Base-by-base conservation (phyloP, 495 filamentous ascomycete genomes). In the Daldinia grandis region DNA sequence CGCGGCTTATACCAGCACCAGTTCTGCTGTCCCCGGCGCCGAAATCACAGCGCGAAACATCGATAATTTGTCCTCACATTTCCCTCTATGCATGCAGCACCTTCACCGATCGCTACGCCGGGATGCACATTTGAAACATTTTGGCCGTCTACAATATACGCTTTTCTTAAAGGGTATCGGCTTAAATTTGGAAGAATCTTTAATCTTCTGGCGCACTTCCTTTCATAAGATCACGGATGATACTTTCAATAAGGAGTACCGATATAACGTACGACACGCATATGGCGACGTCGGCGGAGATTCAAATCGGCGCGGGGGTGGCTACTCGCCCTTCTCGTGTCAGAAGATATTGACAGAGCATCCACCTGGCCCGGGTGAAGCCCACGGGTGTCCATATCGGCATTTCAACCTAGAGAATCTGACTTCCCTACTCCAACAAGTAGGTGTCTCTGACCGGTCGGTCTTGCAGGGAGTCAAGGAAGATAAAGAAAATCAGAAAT, bases 81-180 rank as follows among this genome's bases (percentile, higher is more conserved):
- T 98, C 86, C 96, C 96, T 0, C 84, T 95, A 21, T 99, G 96
- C 79, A 98, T 98, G 96, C 87, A 88, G 28, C 91, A 93, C 74
- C 83, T 98, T 44, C 96, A 99, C 77, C 88, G 86, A 54, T 90
- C 87, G 10, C 83, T 99, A 19, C 90, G 92, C 62, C 90, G 92
- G 68, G 93, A 95, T 76, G 88, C 89, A 31, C 92, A 98, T 64
- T 83, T 99, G 58, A 97, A 97, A 75, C 94, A 99, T 78, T 97
- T 85, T 71, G 96, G 94, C 15, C 92, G 96, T 66, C 86, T 98
- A 21, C 96, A 99, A 81, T 99, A 98, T 83, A 92, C 91, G 0
- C 87, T 99, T 19, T 99, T 99, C 86, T 86, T 99, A 63, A 99
- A 99, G 82, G 96, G 96, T 33, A 92, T 99, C 67, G 96, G 96